phyloP scores from a whole-genome alignment of 2,329 filamentous ascomycete species.

The Apiospora malaysiana region DNA sequence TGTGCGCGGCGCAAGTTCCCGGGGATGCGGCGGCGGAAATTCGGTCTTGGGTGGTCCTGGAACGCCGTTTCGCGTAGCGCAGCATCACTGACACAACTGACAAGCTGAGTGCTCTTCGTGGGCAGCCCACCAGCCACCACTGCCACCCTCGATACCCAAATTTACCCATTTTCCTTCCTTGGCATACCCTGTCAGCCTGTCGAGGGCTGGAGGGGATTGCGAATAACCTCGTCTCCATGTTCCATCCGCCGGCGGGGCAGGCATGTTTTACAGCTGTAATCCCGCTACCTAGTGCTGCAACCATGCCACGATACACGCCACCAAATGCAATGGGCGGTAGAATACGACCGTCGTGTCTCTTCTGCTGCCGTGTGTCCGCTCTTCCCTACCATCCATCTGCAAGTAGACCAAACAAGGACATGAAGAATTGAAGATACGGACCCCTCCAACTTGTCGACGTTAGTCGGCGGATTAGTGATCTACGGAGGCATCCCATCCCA shows the following conservation, averaged over 20 bases:
- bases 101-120: background rate
- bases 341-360: background rate
- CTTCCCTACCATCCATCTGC: background rate
- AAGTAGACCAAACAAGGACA: background rate
- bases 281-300: slow-evolving; percentile 4
- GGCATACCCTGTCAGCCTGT: no score
- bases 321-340: background rate
- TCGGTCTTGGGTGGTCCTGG: background rate
- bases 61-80: background rate
- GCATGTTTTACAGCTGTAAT: background rate
- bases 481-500: no score
- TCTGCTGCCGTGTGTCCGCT: background rate
- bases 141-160: background rate
- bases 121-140: background rate
- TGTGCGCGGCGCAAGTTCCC: background rate
- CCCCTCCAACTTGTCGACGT: background rate
- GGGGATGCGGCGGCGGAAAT: background rate
- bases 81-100: background rate
- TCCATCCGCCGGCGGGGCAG: background rate
- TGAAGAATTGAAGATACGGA: background rate
- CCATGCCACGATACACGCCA: no score
- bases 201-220: no score
- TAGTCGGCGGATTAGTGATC: background rate
- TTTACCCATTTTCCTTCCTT: background rate
- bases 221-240: slow-evolving; percentile 6